Evolutionary conservation across 2,329 filamentous ascomycete species (phyloP).

Genomic region (Neobulgaria alba): DNA sequence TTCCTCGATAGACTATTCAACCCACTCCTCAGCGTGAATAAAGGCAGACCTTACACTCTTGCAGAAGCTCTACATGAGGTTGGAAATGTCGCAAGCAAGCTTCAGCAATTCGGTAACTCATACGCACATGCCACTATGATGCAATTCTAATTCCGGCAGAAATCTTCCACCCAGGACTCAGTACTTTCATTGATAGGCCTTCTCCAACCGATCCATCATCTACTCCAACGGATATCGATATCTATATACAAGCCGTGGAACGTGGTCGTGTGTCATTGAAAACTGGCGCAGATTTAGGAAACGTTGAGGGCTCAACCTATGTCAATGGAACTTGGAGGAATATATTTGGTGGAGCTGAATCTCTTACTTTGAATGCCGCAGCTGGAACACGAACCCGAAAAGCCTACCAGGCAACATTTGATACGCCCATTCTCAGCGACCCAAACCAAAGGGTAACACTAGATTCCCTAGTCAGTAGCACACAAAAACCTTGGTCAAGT

Average conservation of each 20-base stretch:
- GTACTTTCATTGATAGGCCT: slow-evolving; percentile 73
- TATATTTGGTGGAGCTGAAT: slow-evolving; percentile 89
- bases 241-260: slow-evolving; percentile 71
- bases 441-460: slow-evolving; percentile 72
- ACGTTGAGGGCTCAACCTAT: slow-evolving; percentile 89
- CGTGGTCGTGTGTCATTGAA: slow-evolving; percentile 79
- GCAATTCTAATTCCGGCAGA: slow-evolving; percentile 40
- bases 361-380: slow-evolving; percentile 77
- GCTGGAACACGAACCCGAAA: slow-evolving; percentile 85
- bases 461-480: slow-evolving; percentile 74
- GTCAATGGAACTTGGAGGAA: slow-evolving; percentile 82
- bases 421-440: slow-evolving; percentile 74
- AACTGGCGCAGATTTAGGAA: slow-evolving; percentile 90
- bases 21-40: slow-evolving; percentile 63
- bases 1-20: slow-evolving; percentile 79
- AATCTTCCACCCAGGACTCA: slow-evolving; percentile 78
- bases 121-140: not conserved
- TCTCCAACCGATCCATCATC: slow-evolving; percentile 59
- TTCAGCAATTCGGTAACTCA: slow-evolving; percentile 65
- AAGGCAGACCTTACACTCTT: slow-evolving; percentile 64
- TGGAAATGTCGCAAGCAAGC: slow-evolving; percentile 60
- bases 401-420: slow-evolving; percentile 80
- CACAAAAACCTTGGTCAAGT: slow-evolving; percentile 84
- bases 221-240: slow-evolving; percentile 68
- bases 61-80: slow-evolving; percentile 70